These are phyloP conservation scores for Syzygium aromaticum DNA, from an alignment of 345 rosid species.

Conservation along the genomic window DNA sequence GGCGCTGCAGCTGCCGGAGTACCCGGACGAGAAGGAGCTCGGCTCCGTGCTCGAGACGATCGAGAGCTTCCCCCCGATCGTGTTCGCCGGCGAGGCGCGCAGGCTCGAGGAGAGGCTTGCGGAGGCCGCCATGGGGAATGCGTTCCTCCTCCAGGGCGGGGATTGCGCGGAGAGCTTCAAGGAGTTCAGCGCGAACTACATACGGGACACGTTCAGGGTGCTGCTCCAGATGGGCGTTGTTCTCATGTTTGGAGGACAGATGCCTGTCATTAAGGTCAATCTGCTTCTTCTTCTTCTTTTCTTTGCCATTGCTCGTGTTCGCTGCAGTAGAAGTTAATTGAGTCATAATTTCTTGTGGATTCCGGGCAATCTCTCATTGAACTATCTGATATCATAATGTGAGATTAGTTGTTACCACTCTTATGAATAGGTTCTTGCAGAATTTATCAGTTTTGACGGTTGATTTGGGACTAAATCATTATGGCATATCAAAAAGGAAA, in stretches of 20 bases:
- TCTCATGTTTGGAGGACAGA: constrained; percentile 53
- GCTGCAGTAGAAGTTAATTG: neutral
- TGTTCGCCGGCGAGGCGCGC: neutral
- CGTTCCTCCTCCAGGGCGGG: neutral
- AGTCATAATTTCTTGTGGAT: neutral
- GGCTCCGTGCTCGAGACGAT: neutral
- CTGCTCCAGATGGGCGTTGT: constrained; percentile 59
- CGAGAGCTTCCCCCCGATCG: neutral
- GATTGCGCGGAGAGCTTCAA: neutral
- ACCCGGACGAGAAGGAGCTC: neutral
- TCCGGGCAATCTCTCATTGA: neutral
- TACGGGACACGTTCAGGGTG: constrained; percentile 16
- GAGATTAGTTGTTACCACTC: neutral
- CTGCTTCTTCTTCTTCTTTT: neutral
- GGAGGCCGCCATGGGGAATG: neutral
- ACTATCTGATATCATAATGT: neutral
- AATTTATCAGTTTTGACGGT: neutral
- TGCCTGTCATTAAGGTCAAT: constrained; percentile 46
- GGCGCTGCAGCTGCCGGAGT: neutral
- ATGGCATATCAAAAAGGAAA: neutral
- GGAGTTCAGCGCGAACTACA: neutral
- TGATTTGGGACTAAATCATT: neutral
- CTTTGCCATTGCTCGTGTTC: neutral
- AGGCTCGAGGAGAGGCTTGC: neutral
- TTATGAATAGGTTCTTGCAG: neutral